Conservation (phyloP, 2,329 filamentous ascomycete genomes). For the Paecilomyces sp. region DNA sequence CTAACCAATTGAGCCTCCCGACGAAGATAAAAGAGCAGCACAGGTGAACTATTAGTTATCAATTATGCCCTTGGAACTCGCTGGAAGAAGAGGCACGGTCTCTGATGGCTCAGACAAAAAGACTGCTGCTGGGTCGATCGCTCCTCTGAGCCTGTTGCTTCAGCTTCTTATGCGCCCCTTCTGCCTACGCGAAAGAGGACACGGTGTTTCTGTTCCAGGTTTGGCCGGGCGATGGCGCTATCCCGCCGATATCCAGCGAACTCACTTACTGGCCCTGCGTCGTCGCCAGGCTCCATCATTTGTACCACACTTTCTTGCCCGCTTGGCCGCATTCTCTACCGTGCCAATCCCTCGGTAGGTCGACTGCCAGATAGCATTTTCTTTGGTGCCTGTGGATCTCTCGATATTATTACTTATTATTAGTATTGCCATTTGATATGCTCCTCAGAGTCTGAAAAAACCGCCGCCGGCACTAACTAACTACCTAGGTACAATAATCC, state of each 20-base stretch:
- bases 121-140: conserved; percentile 1
- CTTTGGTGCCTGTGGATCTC: background rate
- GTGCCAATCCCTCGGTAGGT: background rate
- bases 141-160: conserved; percentile 2
- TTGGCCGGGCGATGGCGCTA: conserved; percentile 3
- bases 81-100: background rate
- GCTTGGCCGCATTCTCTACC: background rate
- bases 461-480: background rate
- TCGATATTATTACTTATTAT: background rate
- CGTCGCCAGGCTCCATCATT: background rate
- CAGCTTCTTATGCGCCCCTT: background rate
- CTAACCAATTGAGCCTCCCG: conserved; percentile 10
- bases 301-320: background rate
- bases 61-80: background rate
- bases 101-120: background rate
- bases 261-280: background rate
- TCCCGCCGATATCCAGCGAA: background rate
- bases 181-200: conserved; percentile 15
- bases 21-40: conserved; percentile 1
- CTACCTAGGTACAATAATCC: background rate
- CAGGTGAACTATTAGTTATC: background rate
- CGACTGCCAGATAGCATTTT: background rate
- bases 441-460: background rate
- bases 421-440: background rate
- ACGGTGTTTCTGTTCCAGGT: conserved; percentile 17